These are phyloP conservation scores for Lentinula aciculospora DNA, from an alignment of 768 basidiomycete species.

Conservation along the genomic window DNA sequence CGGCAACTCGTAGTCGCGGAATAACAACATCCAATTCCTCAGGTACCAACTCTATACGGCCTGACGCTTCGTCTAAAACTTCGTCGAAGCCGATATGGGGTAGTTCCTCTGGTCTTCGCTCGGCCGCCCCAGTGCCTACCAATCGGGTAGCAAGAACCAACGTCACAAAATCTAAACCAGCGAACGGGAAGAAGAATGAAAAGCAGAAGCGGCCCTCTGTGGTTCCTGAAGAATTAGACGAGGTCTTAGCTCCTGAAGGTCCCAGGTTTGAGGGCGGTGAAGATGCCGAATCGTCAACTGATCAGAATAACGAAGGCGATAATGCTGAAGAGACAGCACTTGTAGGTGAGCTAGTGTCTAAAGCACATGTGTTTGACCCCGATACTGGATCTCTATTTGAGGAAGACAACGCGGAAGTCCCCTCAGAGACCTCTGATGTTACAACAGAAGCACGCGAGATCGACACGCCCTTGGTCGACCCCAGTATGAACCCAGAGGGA, in stretches of 20 bases:
- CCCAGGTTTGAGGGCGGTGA: no score
- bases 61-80: not conserved
- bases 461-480: not conserved
- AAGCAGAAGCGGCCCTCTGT: slow-evolving; percentile 6
- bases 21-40: not conserved
- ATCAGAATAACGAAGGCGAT: not conserved
- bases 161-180: not conserved
- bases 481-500: not conserved
- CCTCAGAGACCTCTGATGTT: not conserved
- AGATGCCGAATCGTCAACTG: no score
- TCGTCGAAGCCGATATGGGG: not conserved
- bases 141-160: not conserved
- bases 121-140: not conserved
- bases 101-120: not conserved
- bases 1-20: not conserved
- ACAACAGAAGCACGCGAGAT: not conserved
- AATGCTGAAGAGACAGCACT: not conserved
- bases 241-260: not conserved
- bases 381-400: not conserved
- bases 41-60: not conserved
- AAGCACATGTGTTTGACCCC: not conserved
- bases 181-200: not conserved
- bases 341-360: not conserved
- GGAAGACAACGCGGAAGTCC: not conserved
- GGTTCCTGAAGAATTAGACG: slow-evolving; percentile 1